Evolutionary conservation across 202 grass and related monocot genomes (phyloP), one percentile per base, ranked within the genome.

Genomic region (Carex arenaria): DNA sequence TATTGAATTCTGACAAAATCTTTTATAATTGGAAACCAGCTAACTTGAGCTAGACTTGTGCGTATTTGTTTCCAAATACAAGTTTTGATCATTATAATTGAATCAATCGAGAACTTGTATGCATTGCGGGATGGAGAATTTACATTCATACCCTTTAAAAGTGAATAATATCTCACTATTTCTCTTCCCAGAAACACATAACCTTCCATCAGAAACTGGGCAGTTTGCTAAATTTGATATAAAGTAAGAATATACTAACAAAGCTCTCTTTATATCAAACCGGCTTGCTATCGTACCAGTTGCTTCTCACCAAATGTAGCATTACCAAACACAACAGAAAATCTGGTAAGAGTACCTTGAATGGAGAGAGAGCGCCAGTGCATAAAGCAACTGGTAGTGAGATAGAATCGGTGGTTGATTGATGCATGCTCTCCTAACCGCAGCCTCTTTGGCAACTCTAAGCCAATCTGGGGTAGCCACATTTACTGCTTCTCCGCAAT

Each of bases 401-500:
- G 96, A 95, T 59, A 99, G 60, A 84, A 99, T 91, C 42, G 96
- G 93, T 45, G 96, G 91, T 20, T 87, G 74, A 83, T 95, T 95
- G 64, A 94, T 94, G 85, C 93, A 95, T 26, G 96, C 96, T 87
- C 96, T 99, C 57, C 96, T 87, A 19, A 99, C 83, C 64, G 96
- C 93, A 62, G 96, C 96, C 79, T 92, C 96, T 93, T 99, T 99
- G 0, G 96, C 96, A 67, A 90, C 84, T 80, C 81, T 95, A 89
- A 95, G 83, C 96, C 96, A 99, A 88, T 84, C 87, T 85, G 96
- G 96, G 80, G 96, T 95, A 78, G 93, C 96, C 77, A 95, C 89
- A 93, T 99, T 99, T 67, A 91, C 92, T 85, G 93, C 93, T 82
- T 99, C 96, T 0, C 81, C 96, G 42, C 91, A 99, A 87, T 94